Evolutionary conservation across 2,329 filamentous ascomycete genomes (phyloP), one percentile per base, ranked within the genome.

Genomic region (Dothideomycetes sp.): DNA sequence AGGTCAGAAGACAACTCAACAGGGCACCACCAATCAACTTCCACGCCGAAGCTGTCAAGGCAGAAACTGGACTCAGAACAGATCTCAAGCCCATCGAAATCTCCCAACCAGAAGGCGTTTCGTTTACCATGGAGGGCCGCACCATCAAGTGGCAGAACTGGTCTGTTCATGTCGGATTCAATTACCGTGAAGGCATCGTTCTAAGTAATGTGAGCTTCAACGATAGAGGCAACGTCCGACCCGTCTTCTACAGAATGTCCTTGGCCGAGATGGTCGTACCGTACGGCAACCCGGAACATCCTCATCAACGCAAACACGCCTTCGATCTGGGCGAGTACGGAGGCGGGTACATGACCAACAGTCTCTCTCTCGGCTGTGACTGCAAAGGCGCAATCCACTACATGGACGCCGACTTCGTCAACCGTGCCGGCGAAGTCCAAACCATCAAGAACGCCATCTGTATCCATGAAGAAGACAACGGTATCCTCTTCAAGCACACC

Each of bases 191-290:
- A 63, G 88, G 88, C 16, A 82, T 94, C 51, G 83, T 94, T 2
- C 69, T 95, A 5, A 91, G 84, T 62, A 86, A 94, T 64, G 87
- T 94, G 57, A 84, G 80, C 3, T 94, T 82, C 64, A 88, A 86
- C 52, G 88, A 95, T 63, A 40, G 31, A 30, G 42, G 42, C 35
- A 71, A 93, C 24, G 69, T 80, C 23, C 73, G 88, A 22, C 82
- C 84, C 0, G 71, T 94, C 45, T 94, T 95, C 64, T 94, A 91
- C 72, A 76, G 88, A 33, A 69, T 95, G 6, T 94, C 86, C 0
- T 70, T 95, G 0, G 83, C 84, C 0, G 88, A 94, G 65, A 95
- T 95, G 87, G 86, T 94, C 0, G 86, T 94, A 1, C 87, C 87
- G 1, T 94, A 88, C 49, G 84, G 83, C 33, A 84, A 86, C 54